phyloP scores from a whole-genome alignment of 2,329 filamentous ascomycete species.

The Aspergillus caelatus region DNA sequence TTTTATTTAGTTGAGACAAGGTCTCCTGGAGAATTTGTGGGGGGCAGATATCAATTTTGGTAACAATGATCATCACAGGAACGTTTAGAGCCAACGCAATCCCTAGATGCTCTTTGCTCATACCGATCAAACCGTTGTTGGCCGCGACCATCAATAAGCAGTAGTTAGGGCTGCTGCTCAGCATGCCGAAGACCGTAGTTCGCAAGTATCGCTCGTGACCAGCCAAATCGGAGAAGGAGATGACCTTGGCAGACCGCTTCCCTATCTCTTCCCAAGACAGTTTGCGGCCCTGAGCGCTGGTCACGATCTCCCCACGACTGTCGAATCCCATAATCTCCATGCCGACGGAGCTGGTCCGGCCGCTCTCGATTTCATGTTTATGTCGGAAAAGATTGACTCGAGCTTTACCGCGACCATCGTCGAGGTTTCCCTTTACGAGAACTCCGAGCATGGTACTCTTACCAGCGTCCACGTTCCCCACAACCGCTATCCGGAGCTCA shows the following conservation, averaged over 20 bases:
- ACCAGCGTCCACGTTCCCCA: slow-evolving; percentile 96
- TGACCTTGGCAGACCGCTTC: slow-evolving; percentile 90
- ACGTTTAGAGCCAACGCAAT: slow-evolving; percentile 94
- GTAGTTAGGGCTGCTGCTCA: slow-evolving; percentile 95
- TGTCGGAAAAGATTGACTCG: slow-evolving; percentile 95
- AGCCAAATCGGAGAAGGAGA: slow-evolving; percentile 92
- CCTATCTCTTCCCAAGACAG: slow-evolving; percentile 98
- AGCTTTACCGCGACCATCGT: slow-evolving; percentile 91
- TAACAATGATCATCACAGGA: slow-evolving; percentile 95
- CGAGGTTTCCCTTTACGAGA: slow-evolving; percentile 89
- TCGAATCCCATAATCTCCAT: slow-evolving; percentile 99
- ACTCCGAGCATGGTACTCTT: slow-evolving; percentile 97
- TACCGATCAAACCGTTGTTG: slow-evolving; percentile 94
- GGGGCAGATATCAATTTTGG: slow-evolving; percentile 98
- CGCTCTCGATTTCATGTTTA: slow-evolving; percentile 96
- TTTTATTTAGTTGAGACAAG: slow-evolving; percentile 85
- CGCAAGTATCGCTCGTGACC: slow-evolving; percentile 94
- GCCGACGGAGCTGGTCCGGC: slow-evolving; percentile 91
- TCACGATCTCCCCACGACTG: slow-evolving; percentile 78
- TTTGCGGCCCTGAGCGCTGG: slow-evolving; percentile 80
- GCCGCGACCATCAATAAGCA: slow-evolving; percentile 97
- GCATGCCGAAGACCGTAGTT: slow-evolving; percentile 92
- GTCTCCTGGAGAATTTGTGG: slow-evolving; percentile 94
- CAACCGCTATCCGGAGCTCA: slow-evolving; percentile 93
- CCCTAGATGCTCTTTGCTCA: slow-evolving; percentile 97